Evolutionary conservation across 805 yeast species (phyloP).

Genomic region (Nakazawaea wyomingensis): DNA sequence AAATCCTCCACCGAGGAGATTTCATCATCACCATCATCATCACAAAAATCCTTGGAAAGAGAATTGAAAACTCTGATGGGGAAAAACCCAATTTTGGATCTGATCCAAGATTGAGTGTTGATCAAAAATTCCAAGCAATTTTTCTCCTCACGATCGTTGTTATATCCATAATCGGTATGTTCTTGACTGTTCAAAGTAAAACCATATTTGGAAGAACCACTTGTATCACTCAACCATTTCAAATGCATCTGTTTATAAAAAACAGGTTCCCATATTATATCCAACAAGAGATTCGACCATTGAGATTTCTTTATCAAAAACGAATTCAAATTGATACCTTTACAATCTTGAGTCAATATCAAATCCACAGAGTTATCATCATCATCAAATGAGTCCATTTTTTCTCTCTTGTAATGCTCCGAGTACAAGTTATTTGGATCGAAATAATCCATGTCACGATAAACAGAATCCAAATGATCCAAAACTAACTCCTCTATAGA

Average conservation of each 20-base stretch:
- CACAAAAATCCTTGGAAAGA: constrained; percentile 33
- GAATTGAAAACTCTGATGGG: constrained; percentile 34
- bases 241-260: constrained; percentile 31
- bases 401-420: constrained; percentile 21
- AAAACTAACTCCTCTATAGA: constrained; percentile 31
- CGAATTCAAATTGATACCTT: constrained; percentile 36
- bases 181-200: constrained; percentile 24
- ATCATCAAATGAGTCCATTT: constrained; percentile 15
- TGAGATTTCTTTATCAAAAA: constrained; percentile 32
- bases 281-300: constrained; percentile 33
- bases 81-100: constrained; percentile 33
- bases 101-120: constrained; percentile 33
- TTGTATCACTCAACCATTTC: constrained; percentile 23
- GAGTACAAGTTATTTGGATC: constrained; percentile 29
- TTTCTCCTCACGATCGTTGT: constrained; percentile 32
- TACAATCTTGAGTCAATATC: constrained; percentile 35
- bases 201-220: constrained; percentile 22
- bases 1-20: constrained; percentile 17
- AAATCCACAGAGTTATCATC: constrained; percentile 31
- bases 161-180: constrained; percentile 29
- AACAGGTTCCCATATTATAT: constrained; percentile 37
- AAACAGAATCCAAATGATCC: constrained; percentile 23
- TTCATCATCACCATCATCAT: constrained; percentile 21
- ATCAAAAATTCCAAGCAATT: constrained; percentile 34
- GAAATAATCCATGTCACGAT: constrained; percentile 29